Percentiles rank a stretch among this genome's conserved stretches.
Evolutionary conservation across 140 eudicot species (phyloP).

Genomic region (Artemisia princeps): DNA sequence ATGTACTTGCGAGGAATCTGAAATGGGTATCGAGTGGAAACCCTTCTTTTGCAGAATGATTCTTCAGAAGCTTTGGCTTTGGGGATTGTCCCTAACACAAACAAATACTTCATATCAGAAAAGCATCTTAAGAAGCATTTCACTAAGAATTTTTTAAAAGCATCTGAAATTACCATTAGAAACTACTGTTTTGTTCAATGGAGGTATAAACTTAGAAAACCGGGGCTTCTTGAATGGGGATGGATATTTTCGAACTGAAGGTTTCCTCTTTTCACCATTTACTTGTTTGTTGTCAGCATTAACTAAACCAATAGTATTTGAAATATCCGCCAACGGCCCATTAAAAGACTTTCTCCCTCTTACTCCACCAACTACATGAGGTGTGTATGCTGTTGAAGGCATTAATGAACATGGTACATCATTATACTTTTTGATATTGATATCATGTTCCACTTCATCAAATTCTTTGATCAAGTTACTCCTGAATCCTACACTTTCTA

Average conservation of each 20-base stretch:
- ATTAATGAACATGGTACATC: slow-evolving; percentile 20
- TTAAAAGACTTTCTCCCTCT: slow-evolving; percentile 29
- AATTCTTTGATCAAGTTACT: slow-evolving; percentile 66
- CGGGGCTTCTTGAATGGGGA: slow-evolving; percentile 92
- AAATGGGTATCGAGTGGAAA: slow-evolving; percentile 57
- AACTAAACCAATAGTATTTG: slow-evolving; percentile 35
- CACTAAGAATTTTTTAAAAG: background rate
- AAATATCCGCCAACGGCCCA: slow-evolving; percentile 52
- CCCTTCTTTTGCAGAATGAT: slow-evolving; percentile 36
- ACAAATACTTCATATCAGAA: slow-evolving; percentile 21
- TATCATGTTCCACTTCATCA: slow-evolving; percentile 52
- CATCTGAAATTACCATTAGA: slow-evolving; percentile 42
- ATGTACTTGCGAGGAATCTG: slow-evolving; percentile 53
- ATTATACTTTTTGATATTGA: slow-evolving; percentile 23
- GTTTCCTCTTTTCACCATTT: slow-evolving; percentile 44
- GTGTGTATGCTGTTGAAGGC: slow-evolving; percentile 13
- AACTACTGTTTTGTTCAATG: slow-evolving; percentile 40
- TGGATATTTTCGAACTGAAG: slow-evolving; percentile 38
- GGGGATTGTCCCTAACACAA: slow-evolving; percentile 37
- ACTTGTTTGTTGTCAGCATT: slow-evolving; percentile 24
- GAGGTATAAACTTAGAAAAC: slow-evolving; percentile 60
- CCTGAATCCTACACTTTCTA: slow-evolving; percentile 33
- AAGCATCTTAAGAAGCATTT: background rate
- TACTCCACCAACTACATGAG: slow-evolving; percentile 14
- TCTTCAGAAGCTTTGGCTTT: slow-evolving; percentile 35